Evolutionary conservation across 2,329 filamentous ascomycete genomes (phyloP).

Genomic region (Raffaelea albimanens): DNA sequence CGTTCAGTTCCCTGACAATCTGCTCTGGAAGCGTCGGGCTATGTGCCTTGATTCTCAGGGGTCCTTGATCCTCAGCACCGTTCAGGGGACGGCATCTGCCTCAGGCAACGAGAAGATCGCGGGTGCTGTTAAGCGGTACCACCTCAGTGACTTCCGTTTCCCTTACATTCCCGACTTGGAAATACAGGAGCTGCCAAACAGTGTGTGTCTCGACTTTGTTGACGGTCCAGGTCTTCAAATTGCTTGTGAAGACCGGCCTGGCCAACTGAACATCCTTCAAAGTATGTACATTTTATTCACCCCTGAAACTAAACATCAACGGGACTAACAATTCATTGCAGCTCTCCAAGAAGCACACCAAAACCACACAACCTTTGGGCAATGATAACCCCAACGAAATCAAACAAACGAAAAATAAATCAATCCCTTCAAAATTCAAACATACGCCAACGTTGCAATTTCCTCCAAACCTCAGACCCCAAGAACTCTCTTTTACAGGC

Average conservation of each 20-base stretch:
- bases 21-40: conserved; percentile 91
- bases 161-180: conserved; percentile 85
- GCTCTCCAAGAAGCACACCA: conserved; percentile 32
- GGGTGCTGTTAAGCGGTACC: conserved; percentile 61
- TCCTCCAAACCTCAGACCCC: too few relatives aligned
- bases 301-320: too few relatives aligned
- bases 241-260: conserved; percentile 52
- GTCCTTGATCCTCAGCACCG: conserved; percentile 68
- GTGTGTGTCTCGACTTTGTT: conserved; percentile 53
- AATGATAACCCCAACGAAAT: too few relatives aligned
- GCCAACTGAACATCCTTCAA: conserved; percentile 44
- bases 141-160: conserved; percentile 71
- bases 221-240: conserved; percentile 54
- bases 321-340: conserved; percentile 10
- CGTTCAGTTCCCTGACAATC: conserved; percentile 90
- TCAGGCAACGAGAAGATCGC: conserved; percentile 40
- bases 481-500: too few relatives aligned
- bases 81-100: conserved; percentile 38
- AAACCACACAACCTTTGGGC: conserved; percentile 21
- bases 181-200: conserved; percentile 85
- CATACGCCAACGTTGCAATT: too few relatives aligned
- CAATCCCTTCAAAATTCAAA: too few relatives aligned
- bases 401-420: too few relatives aligned
- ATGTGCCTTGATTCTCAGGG: conserved; percentile 78
- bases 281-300: conserved; percentile 30